Base-by-base conservation (phyloP, 495 filamentous ascomycete genomes). In the Daldinia childiae region DNA sequence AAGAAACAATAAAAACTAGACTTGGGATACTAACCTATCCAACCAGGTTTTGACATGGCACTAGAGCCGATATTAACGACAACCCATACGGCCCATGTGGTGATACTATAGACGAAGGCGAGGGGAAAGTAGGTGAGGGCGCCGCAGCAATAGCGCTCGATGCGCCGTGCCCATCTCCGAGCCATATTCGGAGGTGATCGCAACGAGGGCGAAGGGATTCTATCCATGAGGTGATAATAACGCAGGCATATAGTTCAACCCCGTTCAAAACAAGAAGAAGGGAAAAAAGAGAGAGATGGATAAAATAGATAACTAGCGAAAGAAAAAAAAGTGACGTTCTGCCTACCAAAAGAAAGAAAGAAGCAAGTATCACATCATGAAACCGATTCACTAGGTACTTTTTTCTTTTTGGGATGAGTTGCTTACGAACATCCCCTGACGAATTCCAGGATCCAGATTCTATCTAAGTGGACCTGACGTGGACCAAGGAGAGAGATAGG, bases 41-140 rank as follows among this genome's bases (percentile, higher is more conserved):
- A 91, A 17, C 78, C 66, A 45, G 83, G 87, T 66, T 84, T 84
- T n/a, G 83, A 78, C 55, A 80, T 82, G 30, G 91, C 83, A 43
- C 62, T 65, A 2, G 76, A 76, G 34, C 93, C 91, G 41, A 97
- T 91, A 66, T 85, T 90, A 38, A 91, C 87, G 74, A 95, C 88
- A 19, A 97, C 94, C 83, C 91, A 98, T 36, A 91, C 88, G 1
- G 94, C 93, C 95, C 95, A 99, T 5, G 89, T 91, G 6, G 92
- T 96, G 59, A 97, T 74, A 39, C 91, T 87, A 74, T 97, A 98
- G 64, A 99, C 92, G 79, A 99, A 97, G 41, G 81, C 81, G 1
- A 99, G 85, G 9, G 95, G 95, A 71, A 98, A 94, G 78, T 94
- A 97, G n/a, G 89, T 90, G 36, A 90, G 84, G 15, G 87, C 86